A percentile compares a stretch with the other conserved stretches of the same genome.
Evolutionary conservation across 2,329 filamentous ascomycete genomes (phyloP).

Genomic region (Pseudogymnoascus sp.): DNA sequence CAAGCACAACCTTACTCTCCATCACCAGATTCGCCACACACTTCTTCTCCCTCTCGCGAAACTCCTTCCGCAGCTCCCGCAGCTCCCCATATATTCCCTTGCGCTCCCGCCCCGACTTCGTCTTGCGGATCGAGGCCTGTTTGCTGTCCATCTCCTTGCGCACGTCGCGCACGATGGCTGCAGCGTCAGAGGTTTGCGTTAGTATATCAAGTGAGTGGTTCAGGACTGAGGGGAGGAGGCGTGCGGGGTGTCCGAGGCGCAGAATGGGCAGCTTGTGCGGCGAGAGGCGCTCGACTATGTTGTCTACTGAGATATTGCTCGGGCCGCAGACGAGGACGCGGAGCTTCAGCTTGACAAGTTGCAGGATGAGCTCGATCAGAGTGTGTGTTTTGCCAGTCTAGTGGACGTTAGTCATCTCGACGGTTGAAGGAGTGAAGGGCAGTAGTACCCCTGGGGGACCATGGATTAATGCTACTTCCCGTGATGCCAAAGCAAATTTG

Average conservation of each 20-base stretch:
- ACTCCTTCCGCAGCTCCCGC: conserved; percentile 80
- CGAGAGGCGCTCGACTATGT: conserved; percentile 87
- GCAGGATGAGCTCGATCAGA: conserved; percentile 88
- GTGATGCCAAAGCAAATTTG: conserved; percentile 73
- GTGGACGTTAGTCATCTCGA: not conserved
- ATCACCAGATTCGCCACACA: conserved; percentile 70
- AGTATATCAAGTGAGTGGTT: conserved; percentile 86
- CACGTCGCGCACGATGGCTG: conserved; percentile 80
- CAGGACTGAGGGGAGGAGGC: conserved; percentile 78
- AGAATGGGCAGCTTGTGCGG: conserved; percentile 80
- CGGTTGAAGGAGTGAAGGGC: not conserved
- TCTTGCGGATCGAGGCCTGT: conserved; percentile 81
- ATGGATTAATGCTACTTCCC: conserved; percentile 82
- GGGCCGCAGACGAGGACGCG: conserved; percentile 90
- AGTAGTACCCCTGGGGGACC: conserved; percentile 70
- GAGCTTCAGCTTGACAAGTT: conserved; percentile 64
- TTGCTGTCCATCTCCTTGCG: conserved; percentile 88
- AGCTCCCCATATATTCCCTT: conserved; percentile 77
- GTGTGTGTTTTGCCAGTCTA: conserved; percentile 95
- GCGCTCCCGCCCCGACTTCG: conserved; percentile 68
- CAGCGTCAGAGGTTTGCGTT: conserved; percentile 83
- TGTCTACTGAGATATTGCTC: conserved; percentile 95
- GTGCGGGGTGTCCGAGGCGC: conserved; percentile 84
- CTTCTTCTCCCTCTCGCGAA: conserved; percentile 69
- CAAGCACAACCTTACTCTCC: conserved; percentile 78